Base-by-base conservation (phyloP, 2,329 filamentous ascomycete genomes). In the Fusarium phyllophilum region DNA sequence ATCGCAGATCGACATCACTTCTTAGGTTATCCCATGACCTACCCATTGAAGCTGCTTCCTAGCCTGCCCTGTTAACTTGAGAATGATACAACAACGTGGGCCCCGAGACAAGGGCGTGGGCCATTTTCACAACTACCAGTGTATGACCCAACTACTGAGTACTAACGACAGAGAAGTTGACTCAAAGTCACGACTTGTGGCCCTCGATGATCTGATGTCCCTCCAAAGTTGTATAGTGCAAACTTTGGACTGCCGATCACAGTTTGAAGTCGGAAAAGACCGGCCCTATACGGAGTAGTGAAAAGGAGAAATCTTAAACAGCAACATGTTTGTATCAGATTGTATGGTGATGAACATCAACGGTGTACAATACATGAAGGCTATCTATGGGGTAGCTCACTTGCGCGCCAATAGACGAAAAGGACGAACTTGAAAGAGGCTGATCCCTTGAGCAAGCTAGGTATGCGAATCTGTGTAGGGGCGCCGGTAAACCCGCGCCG, bases 351-450 rank as follows among this genome's bases (percentile, higher is more conserved):
- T 51, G 29, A 41, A 44, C 41, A 26, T 48, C 36, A 18, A 26
- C 38, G 36, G 45, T 13, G 20, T 14, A 29, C 44, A 36, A 52
- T 26, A 45, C 14, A 36, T 22, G 34, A 48, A 48, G 58, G 36
- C 26, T 57, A 62, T 49, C 26, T 54, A 60, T 49, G 49, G 46
- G 29, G 34, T 29, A 44, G n/a, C 24, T 18, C 31, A 64, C 42
- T 74, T 72, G 71, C 72, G 72, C 72, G 46, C 72, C 72, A 74
- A 74, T 74, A 20, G 51, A 68, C 33, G 38, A 33, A 36, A 39
- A 52, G 59, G 31, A 68, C 33, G 34, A 52, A 48, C 44, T 38
- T 33, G 34, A 44, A 49, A 52, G 48, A 59, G 36, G 66, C 57
- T 62, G 67, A 73, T 74, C 70, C 31, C 31, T 70, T 36, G 14